Evolutionary conservation across 1,284 basidiomycete genomes (phyloP), one percentile per base, ranked within the genome.

Genomic region (Coriolopsis trogii): DNA sequence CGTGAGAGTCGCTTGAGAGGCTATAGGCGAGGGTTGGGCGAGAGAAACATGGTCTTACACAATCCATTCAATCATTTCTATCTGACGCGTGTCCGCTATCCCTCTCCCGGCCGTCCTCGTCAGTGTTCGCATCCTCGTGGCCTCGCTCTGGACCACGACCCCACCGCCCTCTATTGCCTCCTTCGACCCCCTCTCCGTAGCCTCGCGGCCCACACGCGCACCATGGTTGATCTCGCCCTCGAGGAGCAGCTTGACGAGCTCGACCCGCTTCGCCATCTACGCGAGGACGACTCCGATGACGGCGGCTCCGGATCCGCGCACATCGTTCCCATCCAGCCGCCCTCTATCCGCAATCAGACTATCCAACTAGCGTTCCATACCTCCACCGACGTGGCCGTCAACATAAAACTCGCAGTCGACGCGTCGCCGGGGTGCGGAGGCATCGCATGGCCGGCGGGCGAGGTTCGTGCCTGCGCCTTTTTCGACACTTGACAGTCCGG

Each of bases 361-460:
- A 70, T 82, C 54, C 68, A 69, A 10, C 70, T 86, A 40, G 69
- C 74, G 8, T 82, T 85, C 61, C 62, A 71, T 16, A 46, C 67
- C 55, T 46, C 45, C n/a, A 58, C 52, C 28, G 45, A 41, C 45
- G 59, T 56, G 46, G 62, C 67, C 38, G 63, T 84, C 56, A 62
- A 69, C 2, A 70, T 87, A 53, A 67, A 67, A 38, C 77, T 93
- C 37, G 71, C 74, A 28, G 79, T 93, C 3, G 91, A 95, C 66
- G 85, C 91, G 25, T 80, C 84, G 34, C 89, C 87, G 20, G 94
- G 94, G 3, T 97, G 95, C 67, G 94, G 94, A 13, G 94, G 94
- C 0, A 82, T 94, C 41, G 86, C 93, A 10, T 97, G 94, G 94
- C 93, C 92, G 4, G 90, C 94, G 12, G 94, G 93, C 56, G 85